Evolutionary conservation across 257 asterid genomes (phyloP).

Genomic region (Rubia yunnanensis): DNA sequence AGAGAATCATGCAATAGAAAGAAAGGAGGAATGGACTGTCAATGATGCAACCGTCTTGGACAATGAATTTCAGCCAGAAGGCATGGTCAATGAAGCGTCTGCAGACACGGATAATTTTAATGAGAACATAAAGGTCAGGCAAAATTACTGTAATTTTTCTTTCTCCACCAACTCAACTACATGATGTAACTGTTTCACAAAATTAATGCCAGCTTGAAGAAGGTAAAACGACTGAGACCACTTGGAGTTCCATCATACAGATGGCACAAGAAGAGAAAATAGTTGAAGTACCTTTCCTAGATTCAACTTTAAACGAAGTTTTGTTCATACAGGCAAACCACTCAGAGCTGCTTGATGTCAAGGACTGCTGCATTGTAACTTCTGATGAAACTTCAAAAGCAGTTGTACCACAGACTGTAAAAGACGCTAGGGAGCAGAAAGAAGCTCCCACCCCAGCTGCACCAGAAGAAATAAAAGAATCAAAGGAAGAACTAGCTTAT

Average conservation of each 20-base stretch:
- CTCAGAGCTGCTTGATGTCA: no score
- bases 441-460: not conserved
- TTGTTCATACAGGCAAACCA: no score
- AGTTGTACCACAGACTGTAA: not conserved
- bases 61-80: conserved; percentile 9
- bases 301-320: no score
- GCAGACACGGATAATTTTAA: not conserved
- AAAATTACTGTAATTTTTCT: not conserved
- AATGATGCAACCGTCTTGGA: not conserved
- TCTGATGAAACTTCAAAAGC: conserved; percentile 3
- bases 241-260: no score
- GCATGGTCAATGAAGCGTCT: conserved; percentile 11
- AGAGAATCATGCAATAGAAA: conserved; percentile 4
- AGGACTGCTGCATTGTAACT: not conserved
- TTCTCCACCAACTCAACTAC: not conserved
- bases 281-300: not conserved
- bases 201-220: conserved; percentile 1
- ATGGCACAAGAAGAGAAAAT: not conserved
- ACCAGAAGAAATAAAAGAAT: conserved; percentile 9
- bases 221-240: not conserved
- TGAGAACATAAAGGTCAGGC: conserved; percentile 17
- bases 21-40: conserved; percentile 5
- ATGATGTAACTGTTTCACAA: not conserved
- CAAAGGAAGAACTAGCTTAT: conserved; percentile 17
- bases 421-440: no score